Evolutionary conservation across 169 alveolate genomes (phyloP), one percentile per base, ranked within the genome.

Genomic region (Plasmodium falciparum): DNA sequence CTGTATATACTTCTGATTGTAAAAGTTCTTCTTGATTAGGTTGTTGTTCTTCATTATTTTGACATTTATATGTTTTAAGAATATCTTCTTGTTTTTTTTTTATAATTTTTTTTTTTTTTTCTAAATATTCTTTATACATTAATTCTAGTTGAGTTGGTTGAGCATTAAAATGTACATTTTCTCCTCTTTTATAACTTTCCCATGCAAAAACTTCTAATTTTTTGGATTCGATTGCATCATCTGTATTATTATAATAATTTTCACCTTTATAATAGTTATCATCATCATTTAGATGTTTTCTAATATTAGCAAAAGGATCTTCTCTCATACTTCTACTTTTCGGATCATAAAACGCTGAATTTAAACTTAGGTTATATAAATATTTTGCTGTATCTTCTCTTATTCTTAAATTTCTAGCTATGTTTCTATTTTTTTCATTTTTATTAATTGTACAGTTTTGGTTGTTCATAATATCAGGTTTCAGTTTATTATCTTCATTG

Each of bases 301-400:
- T 9, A 54, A 88, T 80, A 47, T 94, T 94, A 33, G 91, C 66
- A 26, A 96, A 78, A 17, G 98, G 99, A 78, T 97, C 97, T 67
- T 96, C 99, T 56, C 99, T 94, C 99, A 98, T 96, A 39, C 99
- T 93, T 72, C 99, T 94, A 24, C 98, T 96, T 88, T 99, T 99
- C 26, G 99, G 99, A 90, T 98, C 99, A 93, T 98, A 98, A 88
- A 78, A 96, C 33, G 99, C 99, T 12, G 99, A 97, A 86, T 97
- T 96, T 29, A 96, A 95, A 91, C 98, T 99, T 73, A 99, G 75
- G 90, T 99, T 97, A 66, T 96, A 93, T 7, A 99, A 92, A 91
- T 99, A 99, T 91, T 97, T 97, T 15, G 99, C 99, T 58, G 98
- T 97, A 88, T 99, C 99, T 80, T 98, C 99, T 56, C 99, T 94